phyloP scores from a whole-genome alignment of 768 basidiomycete genomes.

The Boletus rubescentipes region DNA sequence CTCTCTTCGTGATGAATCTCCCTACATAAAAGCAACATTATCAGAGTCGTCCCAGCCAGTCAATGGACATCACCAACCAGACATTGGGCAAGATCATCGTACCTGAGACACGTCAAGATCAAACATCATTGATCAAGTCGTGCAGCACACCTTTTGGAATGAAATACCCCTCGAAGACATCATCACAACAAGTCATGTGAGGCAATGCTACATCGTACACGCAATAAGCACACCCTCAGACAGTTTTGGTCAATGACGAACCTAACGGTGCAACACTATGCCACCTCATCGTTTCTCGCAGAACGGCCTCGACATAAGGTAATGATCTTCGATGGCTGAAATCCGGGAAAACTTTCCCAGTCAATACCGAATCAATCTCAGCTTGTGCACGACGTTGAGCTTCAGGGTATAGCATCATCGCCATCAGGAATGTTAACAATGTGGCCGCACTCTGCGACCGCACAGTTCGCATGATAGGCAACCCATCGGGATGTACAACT shows the following conservation, averaged over 20 bases:
- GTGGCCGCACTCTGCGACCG: constrained; percentile 23
- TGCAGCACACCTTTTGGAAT: constrained; percentile 36
- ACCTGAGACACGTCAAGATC: constrained; percentile 14
- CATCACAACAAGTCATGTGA: constrained; percentile 36
- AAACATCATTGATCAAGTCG: not conserved
- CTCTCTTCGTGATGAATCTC: constrained; percentile 32
- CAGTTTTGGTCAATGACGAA: constrained; percentile 2
- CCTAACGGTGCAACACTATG: constrained; percentile 31
- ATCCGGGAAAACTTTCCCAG: constrained; percentile 18
- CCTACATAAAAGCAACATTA: constrained; percentile 8
- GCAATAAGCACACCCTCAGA: constrained; percentile 5
- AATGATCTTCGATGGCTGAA: constrained; percentile 26
- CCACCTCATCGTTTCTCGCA: constrained; percentile 35
- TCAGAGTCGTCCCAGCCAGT: not conserved
- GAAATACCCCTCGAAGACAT: constrained; percentile 43
- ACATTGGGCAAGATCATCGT: constrained; percentile 30
- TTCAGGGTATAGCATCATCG: constrained; percentile 33
- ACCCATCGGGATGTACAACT: not conserved
- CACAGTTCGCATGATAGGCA: not conserved
- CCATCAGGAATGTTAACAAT: constrained; percentile 25
- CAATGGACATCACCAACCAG: constrained; percentile 20
- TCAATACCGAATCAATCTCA: constrained; percentile 28
- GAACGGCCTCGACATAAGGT: constrained; percentile 30
- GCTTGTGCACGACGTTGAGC: constrained; percentile 29
- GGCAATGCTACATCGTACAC: constrained; percentile 22